A percentile compares a stretch with the other conserved stretches of the same genome.
Evolutionary conservation across 306 rosid species (phyloP).

Genomic region (Lablab purpureus): DNA sequence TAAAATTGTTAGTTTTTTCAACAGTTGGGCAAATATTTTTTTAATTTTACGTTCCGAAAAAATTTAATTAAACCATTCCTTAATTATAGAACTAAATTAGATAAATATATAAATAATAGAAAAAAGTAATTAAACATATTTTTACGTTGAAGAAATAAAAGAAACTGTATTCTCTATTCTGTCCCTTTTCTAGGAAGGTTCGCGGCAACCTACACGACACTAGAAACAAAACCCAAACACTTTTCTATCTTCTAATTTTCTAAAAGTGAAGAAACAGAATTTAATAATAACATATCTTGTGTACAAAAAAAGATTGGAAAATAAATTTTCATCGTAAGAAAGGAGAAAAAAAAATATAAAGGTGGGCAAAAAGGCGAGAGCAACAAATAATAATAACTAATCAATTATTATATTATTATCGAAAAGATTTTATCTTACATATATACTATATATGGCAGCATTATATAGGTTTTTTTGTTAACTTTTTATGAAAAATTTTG

Average conservation of each 20-base stretch:
- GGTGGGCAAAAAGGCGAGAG: not conserved
- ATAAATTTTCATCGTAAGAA: not conserved
- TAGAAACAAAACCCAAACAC: not conserved
- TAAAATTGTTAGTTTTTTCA: too few species aligned
- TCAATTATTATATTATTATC: not conserved
- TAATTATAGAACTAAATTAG: too few species aligned
- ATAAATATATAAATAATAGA: too few species aligned
- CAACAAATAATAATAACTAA: not conserved
- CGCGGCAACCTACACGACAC: not conserved
- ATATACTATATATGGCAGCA: too few species aligned
- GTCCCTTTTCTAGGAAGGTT: not conserved
- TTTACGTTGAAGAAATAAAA: not conserved
- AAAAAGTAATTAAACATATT: too few species aligned
- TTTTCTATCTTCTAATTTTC: not conserved
- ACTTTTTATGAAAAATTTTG: too few species aligned
- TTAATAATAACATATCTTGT: not conserved
- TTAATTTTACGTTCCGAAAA: too few species aligned
- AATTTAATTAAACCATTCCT: too few species aligned
- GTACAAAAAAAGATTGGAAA: not conserved
- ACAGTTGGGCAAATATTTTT: too few species aligned
- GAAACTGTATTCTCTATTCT: not conserved
- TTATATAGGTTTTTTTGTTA: too few species aligned
- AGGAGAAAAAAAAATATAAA: too few species aligned
- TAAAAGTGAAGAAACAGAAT: not conserved
- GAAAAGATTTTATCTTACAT: too few species aligned